Percentiles rank a stretch among this genome's conserved stretches.
phyloP scores from a whole-genome alignment of 2,329 filamentous ascomycete genomes.

The Cladophialophora psammophila region DNA sequence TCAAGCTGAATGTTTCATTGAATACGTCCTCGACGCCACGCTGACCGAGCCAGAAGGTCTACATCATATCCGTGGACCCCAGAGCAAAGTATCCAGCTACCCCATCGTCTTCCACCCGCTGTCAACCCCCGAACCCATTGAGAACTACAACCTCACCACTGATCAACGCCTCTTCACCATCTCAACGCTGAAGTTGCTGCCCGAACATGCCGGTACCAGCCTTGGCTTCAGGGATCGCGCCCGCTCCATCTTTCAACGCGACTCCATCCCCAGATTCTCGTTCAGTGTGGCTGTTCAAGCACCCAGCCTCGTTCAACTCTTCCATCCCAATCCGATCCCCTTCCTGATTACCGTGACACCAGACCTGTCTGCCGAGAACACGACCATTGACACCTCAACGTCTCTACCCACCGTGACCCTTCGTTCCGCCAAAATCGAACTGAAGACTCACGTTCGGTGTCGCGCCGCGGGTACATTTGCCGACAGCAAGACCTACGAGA shows the following conservation, averaged over 20 bases:
- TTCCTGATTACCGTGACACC: conserved; percentile 30
- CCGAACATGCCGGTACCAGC: conserved; percentile 30
- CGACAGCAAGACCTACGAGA: conserved; percentile 31
- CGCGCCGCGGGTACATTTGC: conserved; percentile 28
- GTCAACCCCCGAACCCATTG: conserved; percentile 35
- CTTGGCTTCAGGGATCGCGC: conserved; percentile 33
- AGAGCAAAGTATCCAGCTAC: conserved; percentile 28
- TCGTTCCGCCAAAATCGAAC: conserved; percentile 28
- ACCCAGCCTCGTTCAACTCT: conserved; percentile 32
- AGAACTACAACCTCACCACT: conserved; percentile 24
- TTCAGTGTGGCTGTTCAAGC: conserved; percentile 33
- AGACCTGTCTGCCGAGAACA: conserved; percentile 23
- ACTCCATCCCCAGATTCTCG: conserved; percentile 34
- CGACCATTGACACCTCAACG: conserved; percentile 30
- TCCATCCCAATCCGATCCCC: conserved; percentile 30
- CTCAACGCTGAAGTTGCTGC: conserved; percentile 33
- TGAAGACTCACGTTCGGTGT: conserved; percentile 29
- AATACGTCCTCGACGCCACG: conserved; percentile 37
- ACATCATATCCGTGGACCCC: conserved; percentile 31
- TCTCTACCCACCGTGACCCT: conserved; percentile 24
- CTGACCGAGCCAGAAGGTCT: conserved; percentile 36
- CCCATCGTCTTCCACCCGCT: conserved; percentile 35
- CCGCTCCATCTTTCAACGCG: conserved; percentile 35
- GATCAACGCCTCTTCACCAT: conserved; percentile 30
- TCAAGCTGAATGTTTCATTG: conserved; percentile 33